Base-by-base conservation (phyloP, 139 green algal species). In the Picochlorum sp. region DNA sequence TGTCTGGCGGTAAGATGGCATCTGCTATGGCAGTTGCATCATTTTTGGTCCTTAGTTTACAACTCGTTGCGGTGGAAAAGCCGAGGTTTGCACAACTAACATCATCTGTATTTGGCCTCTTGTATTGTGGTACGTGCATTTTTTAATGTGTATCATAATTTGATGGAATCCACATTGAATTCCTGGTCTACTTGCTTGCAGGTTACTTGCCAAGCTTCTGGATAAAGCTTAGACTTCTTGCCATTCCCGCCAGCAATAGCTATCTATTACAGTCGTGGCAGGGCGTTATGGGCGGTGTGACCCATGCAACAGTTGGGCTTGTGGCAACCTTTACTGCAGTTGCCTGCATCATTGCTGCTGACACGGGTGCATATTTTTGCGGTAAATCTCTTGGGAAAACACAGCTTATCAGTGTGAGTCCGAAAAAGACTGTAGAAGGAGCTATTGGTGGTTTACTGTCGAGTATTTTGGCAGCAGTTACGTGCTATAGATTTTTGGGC, bases 351-450 rank as follows among this genome's bases (percentile, higher is more conserved):
- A 83, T 96, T 15, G 87, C 86, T 8, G 87, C 90, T 13, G 90
- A 97, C 74, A 91, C 83, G 21, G 90, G 90, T 2, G 87, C 89
- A 11, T 95, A 89, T 73, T 88, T 93, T 63, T 81, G 82, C 14
- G 88, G 90, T 57, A 91, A 88, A 65, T 73, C 69, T 2, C 57
- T 96, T 56, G 90, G 88, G 16, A 56, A 79, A 38, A 94, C 84
- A 18, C 80, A 86, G 68, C 77, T 97, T 23, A 92, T 76, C 2
- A 70, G 78, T 14, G 91, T 95, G 63, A 88, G 74, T 69, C 90
- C 90, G 31, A 96, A 96, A 69, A 97, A 97, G 77, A 97, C 90
- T 1, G 88, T 95, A 50, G 90, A 97, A 72, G 90, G 90, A 1
- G 89, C 90, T 1, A 37, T 85, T 0, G 88, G 86, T 4, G 90